phyloP scores from a whole-genome alignment of 2,329 filamentous ascomycete genomes.

The Trichoderma sp. region DNA sequence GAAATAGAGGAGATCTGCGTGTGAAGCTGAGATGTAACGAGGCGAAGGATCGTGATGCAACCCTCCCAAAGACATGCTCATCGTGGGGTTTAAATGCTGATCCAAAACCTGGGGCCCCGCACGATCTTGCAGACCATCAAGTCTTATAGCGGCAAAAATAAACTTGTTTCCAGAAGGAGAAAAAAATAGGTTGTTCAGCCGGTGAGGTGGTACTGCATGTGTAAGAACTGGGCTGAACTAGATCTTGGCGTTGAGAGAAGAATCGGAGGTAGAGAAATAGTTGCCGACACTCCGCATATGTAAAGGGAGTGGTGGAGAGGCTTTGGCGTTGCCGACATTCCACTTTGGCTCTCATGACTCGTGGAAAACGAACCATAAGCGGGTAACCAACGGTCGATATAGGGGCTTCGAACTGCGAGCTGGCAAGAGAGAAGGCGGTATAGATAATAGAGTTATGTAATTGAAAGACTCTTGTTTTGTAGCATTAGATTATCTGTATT shows the following conservation, averaged over 20 bases:
- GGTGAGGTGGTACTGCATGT: not conserved
- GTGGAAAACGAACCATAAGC: not conserved
- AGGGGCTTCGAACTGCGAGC: not conserved
- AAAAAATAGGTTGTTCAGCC: not conserved
- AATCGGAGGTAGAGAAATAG: not conserved
- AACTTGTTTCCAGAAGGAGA: not conserved
- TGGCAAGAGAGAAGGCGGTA: not conserved
- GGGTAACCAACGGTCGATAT: not conserved
- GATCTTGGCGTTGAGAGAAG: not conserved
- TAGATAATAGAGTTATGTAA: not conserved
- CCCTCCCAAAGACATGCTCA: not conserved
- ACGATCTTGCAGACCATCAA: not conserved
- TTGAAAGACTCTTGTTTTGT: not conserved
- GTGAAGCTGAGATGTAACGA: not conserved
- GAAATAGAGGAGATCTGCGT: not conserved
- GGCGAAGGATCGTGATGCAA: not conserved
- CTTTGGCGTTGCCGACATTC: not conserved
- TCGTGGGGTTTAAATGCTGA: conserved; percentile 2
- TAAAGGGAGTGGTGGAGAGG: not conserved
- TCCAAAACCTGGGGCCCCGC: not conserved
- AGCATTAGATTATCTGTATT: not conserved
- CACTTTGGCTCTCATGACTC: not conserved
- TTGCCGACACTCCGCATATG: not conserved
- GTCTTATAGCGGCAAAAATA: not conserved
- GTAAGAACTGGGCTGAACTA: not conserved